Evolutionary conservation across 2,329 filamentous ascomycete genomes (phyloP).

Genomic region (Xylariomycetidae sp.): DNA sequence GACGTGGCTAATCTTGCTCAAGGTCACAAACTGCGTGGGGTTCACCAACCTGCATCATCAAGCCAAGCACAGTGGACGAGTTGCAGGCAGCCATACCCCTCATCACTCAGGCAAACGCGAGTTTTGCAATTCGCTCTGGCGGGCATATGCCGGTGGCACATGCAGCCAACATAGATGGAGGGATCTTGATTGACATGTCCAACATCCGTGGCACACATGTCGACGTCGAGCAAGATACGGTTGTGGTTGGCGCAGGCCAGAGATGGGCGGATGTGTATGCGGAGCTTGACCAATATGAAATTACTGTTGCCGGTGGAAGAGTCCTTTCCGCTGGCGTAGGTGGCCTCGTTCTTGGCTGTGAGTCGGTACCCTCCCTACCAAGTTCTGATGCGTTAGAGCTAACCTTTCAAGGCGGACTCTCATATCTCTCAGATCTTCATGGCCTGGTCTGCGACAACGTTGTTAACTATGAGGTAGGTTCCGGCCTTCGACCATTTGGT

Average conservation of each 20-base stretch:
- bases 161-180: slow-evolving; percentile 5
- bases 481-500: neutral
- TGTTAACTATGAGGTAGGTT: slow-evolving; percentile 9
- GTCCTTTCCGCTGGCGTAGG: slow-evolving; percentile 9
- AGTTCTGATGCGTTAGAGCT: neutral
- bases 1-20: too few relatives aligned
- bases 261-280: slow-evolving; percentile 10
- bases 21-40: neutral
- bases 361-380: slow-evolving; percentile 1
- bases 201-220: slow-evolving; percentile 4
- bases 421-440: slow-evolving; percentile 9
- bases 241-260: slow-evolving; percentile 4
- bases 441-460: slow-evolving; percentile 13
- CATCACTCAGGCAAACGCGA: neutral
- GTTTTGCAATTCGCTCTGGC: slow-evolving; percentile 11
- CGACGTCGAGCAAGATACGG: slow-evolving; percentile 2
- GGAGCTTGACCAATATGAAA: slow-evolving; percentile 6
- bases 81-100: slow-evolving; percentile 1
- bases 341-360: slow-evolving; percentile 10
- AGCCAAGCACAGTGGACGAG: neutral
- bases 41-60: neutral
- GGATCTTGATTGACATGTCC: slow-evolving; percentile 12
- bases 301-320: slow-evolving; percentile 9
- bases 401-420: slow-evolving; percentile 9
- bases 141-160: slow-evolving; percentile 5